phyloP scores from a whole-genome alignment of 495 filamentous ascomycete genomes.

The Pyrenula massariospora region DNA sequence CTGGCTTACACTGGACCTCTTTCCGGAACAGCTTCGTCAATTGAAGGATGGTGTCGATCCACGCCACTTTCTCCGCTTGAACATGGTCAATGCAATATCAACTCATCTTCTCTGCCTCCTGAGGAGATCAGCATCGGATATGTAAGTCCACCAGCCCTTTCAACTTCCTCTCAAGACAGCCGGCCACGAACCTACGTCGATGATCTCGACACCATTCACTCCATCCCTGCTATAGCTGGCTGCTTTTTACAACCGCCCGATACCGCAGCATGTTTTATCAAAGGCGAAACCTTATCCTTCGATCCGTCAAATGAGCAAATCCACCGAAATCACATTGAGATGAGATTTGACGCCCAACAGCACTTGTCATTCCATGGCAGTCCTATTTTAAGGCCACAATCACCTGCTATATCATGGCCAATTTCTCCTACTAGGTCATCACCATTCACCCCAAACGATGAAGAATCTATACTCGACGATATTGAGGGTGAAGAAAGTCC shows the following conservation, averaged over 20 bases:
- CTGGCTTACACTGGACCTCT: not conserved
- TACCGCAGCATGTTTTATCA: not conserved
- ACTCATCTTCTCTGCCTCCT: not conserved
- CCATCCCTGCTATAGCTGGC: not conserved
- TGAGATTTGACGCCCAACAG: not conserved
- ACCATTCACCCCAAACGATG: not conserved
- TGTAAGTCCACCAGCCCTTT: not conserved
- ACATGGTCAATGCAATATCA: not conserved
- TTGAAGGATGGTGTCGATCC: not conserved
- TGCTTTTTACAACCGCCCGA: not conserved
- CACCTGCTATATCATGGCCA: not conserved
- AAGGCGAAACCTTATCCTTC: not conserved
- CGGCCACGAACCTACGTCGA: not conserved
- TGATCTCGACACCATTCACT: not conserved
- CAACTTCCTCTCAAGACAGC: not conserved
- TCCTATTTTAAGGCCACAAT: not conserved
- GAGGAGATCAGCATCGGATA: not conserved
- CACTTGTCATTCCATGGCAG: not conserved
- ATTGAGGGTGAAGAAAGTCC: slow-evolving; percentile 18
- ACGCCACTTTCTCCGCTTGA: not conserved
- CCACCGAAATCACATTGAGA: not conserved
- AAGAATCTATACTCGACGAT: not conserved
- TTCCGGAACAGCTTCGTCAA: not conserved
- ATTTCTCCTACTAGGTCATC: not conserved
- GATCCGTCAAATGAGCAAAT: not conserved